Evolutionary conservation across 1,139 yeast genomes (phyloP).

Genomic region (Kodamaea anthophila): DNA sequence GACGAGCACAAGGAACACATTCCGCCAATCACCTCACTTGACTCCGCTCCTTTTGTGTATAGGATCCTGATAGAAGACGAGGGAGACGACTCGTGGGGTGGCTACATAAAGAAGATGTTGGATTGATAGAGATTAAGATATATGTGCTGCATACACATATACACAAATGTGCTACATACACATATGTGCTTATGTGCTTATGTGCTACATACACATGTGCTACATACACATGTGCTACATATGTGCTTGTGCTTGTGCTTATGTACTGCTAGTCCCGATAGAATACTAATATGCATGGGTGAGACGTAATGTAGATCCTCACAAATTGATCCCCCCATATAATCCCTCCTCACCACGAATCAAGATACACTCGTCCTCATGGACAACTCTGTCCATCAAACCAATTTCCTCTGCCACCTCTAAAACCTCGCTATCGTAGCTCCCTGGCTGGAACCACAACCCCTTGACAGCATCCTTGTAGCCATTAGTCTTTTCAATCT

Average conservation of each 20-base stretch:
- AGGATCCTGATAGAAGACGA: conserved; percentile 21
- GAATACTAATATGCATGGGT: no score
- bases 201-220: no score
- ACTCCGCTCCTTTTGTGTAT: conserved; percentile 64
- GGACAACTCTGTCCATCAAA: conserved; percentile 41
- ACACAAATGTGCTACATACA: no score
- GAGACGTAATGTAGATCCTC: background rate
- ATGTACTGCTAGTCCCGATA: no score
- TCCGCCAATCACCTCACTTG: conserved; percentile 68
- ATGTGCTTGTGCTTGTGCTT: no score
- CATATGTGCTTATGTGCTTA: no score
- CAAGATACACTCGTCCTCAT: conserved; percentile 63
- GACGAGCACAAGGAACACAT: conserved; percentile 59
- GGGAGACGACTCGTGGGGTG: conserved; percentile 40
- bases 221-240: no score
- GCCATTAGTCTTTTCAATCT: conserved; percentile 27
- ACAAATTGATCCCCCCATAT: conserved; percentile 8
- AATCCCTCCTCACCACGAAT: conserved; percentile 62
- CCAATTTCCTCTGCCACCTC: conserved; percentile 34
- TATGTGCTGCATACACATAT: no score
- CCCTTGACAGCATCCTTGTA: conserved; percentile 40
- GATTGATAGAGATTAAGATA: conserved; percentile 24
- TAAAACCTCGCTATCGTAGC: conserved; percentile 53
- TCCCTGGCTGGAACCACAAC: conserved; percentile 83
- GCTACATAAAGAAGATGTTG: conserved; percentile 42